These are phyloP conservation scores for Moesziomyces antarcticus DNA, from an alignment of 1,284 basidiomycete genomes.

Conservation along the genomic window DNA sequence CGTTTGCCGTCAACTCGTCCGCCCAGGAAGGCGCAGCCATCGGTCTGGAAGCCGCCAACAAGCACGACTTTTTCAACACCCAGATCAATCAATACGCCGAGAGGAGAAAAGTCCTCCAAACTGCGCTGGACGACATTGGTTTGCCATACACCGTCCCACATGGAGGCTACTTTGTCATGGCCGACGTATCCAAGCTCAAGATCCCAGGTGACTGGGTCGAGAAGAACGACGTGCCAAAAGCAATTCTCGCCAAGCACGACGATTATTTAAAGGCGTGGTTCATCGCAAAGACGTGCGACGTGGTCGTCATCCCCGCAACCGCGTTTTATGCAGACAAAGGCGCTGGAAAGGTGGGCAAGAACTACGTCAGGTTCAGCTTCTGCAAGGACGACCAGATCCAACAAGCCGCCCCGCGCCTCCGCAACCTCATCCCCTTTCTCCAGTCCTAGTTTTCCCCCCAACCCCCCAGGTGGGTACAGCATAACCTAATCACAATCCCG, in stretches of 20 bases:
- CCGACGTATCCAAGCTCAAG: slow-evolving; percentile 84
- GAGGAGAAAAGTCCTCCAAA: slow-evolving; percentile 78
- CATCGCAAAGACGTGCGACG: slow-evolving; percentile 63
- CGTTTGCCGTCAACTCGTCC: slow-evolving; percentile 92
- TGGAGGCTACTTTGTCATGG: slow-evolving; percentile 62
- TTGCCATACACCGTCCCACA: slow-evolving; percentile 75
- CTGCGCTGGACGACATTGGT: slow-evolving; percentile 85
- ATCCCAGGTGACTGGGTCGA: slow-evolving; percentile 87
- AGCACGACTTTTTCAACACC: slow-evolving; percentile 81
- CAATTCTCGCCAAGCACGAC: slow-evolving; percentile 80
- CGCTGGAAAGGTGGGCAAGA: slow-evolving; percentile 41
- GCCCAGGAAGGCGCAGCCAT: slow-evolving; percentile 74
- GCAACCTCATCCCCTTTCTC: slow-evolving; percentile 42
- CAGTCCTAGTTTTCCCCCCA: neutral
- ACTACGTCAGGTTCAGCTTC: slow-evolving; percentile 62
- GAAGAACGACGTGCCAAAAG: slow-evolving; percentile 80
- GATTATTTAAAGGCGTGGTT: slow-evolving; percentile 80
- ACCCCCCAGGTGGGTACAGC: too few species aligned
- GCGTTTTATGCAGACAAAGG: slow-evolving; percentile 61
- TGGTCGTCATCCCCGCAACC: slow-evolving; percentile 64
- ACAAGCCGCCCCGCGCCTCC: slow-evolving; percentile 52
- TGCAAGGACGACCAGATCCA: slow-evolving; percentile 64
- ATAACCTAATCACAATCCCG: too few species aligned
- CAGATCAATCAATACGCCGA: slow-evolving; percentile 85
- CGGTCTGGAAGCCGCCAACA: slow-evolving; percentile 76